Evolutionary conservation across 164 flowering plant genomes (phyloP).

Genomic region (Paratinospora sagittata): DNA sequence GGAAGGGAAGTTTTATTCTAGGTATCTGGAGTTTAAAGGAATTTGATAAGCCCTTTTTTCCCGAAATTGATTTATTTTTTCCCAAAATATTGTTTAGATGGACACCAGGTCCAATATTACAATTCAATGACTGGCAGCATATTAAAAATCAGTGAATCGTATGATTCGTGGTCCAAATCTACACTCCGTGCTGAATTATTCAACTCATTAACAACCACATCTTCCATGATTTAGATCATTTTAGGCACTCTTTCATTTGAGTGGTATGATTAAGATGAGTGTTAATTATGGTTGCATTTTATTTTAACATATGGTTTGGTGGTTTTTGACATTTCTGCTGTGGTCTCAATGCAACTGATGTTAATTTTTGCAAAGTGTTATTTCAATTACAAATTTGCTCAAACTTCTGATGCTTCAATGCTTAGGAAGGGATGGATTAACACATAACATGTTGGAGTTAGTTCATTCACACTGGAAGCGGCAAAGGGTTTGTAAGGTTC

Average conservation of each 20-base stretch:
- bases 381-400: slow-evolving; percentile 4
- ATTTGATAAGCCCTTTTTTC: no score
- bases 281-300: not conserved
- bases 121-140: no score
- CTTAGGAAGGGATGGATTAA: slow-evolving; percentile 91
- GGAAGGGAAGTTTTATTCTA: no score
- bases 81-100: no score
- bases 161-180: no score
- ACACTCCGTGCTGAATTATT: not conserved
- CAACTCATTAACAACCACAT: not conserved
- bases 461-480: slow-evolving; percentile 88
- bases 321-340: not conserved
- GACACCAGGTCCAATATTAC: no score
- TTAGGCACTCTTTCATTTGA: not conserved
- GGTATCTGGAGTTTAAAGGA: no score
- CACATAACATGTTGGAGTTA: slow-evolving; percentile 95
- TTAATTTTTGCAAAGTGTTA: not conserved
- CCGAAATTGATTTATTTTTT: no score
- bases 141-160: no score
- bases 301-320: not conserved
- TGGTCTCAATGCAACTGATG: not conserved
- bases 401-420: slow-evolving; percentile 5
- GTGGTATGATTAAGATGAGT: not conserved
- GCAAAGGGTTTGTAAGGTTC: slow-evolving; percentile 68
- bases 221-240: not conserved